These are phyloP conservation scores for Melaleuca quinquenervia DNA, from an alignment of 345 rosid species.

Conservation along the genomic window DNA sequence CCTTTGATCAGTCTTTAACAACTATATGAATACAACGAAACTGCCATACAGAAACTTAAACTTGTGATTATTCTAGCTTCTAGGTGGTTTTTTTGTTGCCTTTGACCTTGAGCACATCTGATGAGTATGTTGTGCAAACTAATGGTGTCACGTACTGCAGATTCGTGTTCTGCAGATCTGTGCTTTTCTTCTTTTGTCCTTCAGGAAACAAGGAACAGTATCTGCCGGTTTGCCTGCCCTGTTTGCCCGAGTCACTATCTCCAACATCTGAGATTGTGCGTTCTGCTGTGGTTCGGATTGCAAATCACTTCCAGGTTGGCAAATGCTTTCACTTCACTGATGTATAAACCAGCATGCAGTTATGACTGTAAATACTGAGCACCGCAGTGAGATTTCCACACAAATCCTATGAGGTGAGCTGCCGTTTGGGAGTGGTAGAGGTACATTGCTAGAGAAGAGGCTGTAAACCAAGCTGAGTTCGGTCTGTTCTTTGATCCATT, in stretches of 20 bases:
- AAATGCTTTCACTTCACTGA: slow-evolving; percentile 39
- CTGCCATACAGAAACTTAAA: background rate
- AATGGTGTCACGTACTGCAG: slow-evolving; percentile 18
- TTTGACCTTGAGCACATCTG: background rate
- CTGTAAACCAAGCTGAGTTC: background rate
- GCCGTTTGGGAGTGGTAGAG: background rate
- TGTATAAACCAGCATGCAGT: background rate
- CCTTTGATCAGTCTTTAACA: background rate
- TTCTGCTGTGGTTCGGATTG: slow-evolving; percentile 43
- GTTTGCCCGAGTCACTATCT: slow-evolving; percentile 55
- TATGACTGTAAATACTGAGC: background rate
- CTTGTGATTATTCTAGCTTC: background rate
- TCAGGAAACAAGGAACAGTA: slow-evolving; percentile 33
- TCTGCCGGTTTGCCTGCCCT: slow-evolving; percentile 76
- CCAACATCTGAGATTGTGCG: slow-evolving; percentile 35
- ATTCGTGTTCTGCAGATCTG: slow-evolving; percentile 81
- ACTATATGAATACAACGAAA: background rate
- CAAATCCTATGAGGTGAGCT: background rate
- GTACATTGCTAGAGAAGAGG: background rate
- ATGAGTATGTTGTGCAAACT: background rate
- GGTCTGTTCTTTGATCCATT: background rate
- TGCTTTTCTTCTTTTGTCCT: slow-evolving; percentile 36
- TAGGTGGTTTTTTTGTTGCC: background rate
- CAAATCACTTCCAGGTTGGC: slow-evolving; percentile 49
- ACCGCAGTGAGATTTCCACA: background rate